Evolutionary conservation across 2,329 filamentous ascomycete genomes (phyloP).

Genomic region (Aspergillus versicolor): DNA sequence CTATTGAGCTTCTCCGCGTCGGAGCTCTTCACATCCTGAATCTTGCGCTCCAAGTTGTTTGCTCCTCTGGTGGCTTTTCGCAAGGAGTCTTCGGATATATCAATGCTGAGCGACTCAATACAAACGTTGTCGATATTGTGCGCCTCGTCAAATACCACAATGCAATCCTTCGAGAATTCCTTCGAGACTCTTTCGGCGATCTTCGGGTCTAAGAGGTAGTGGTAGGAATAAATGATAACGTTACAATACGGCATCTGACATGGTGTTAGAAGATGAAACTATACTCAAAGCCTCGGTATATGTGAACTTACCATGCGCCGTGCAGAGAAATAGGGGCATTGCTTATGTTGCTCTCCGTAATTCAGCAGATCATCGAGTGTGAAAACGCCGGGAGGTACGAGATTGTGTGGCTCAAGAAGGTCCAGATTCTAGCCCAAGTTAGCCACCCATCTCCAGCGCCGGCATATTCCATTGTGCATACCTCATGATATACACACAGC

Average conservation of each 20-base stretch:
- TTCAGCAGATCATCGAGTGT: constrained; percentile 84
- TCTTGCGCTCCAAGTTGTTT: constrained; percentile 84
- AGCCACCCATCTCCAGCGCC: constrained; percentile 12
- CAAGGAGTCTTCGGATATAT: constrained; percentile 91
- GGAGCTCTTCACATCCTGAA: constrained; percentile 91
- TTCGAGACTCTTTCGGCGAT: constrained; percentile 94
- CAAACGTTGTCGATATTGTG: constrained; percentile 99
- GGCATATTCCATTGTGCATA: constrained; percentile 38
- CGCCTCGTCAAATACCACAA: constrained; percentile 97
- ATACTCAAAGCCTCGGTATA: neutral
- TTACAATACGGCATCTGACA: constrained; percentile 94
- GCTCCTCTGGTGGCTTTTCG: constrained; percentile 88
- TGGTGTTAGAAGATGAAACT: constrained; percentile 18
- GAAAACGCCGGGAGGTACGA: constrained; percentile 93
- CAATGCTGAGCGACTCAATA: constrained; percentile 94
- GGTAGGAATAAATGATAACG: constrained; percentile 99
- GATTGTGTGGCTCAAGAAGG: constrained; percentile 87
- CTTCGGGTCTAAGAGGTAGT: constrained; percentile 96
- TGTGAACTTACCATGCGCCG: constrained; percentile 74
- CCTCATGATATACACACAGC: constrained; percentile 92
- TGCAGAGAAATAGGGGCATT: constrained; percentile 96
- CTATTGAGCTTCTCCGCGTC: constrained; percentile 92
- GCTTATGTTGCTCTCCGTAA: constrained; percentile 93
- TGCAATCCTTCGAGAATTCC: constrained; percentile 96
- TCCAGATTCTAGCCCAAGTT: constrained; percentile 71